phyloP scores from a whole-genome alignment of 2,329 filamentous ascomycete species.

The Nigrospora oryzae region DNA sequence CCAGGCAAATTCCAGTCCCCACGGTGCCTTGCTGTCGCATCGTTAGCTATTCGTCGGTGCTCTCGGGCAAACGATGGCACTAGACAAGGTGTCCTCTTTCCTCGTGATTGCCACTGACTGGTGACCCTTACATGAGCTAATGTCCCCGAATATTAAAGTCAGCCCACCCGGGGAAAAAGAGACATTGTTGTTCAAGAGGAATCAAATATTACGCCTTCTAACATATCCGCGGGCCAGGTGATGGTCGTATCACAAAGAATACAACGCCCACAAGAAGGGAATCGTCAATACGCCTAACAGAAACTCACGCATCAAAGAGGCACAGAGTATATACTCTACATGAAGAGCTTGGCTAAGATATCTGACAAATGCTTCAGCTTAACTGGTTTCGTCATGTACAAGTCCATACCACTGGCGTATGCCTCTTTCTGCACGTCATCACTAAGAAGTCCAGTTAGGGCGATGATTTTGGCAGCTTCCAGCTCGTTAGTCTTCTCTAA shows the following conservation, averaged over 20 bases:
- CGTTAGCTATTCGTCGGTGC: neutral
- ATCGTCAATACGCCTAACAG: conserved; percentile 60
- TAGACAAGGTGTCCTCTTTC: no score
- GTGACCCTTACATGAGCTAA: conserved; percentile 5
- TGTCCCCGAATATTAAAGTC: conserved; percentile 2
- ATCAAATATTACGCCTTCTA: no score
- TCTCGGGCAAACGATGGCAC: neutral
- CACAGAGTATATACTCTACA: no score
- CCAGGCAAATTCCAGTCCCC: neutral
- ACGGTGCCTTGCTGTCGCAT: neutral
- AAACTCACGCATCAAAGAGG: conserved; percentile 65
- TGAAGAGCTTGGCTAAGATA: neutral
- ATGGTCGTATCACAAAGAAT: conserved; percentile 60
- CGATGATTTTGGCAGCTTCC: conserved; percentile 27
- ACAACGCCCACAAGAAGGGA: conserved; percentile 59
- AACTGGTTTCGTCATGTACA: conserved; percentile 40
- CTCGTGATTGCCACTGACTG: conserved; percentile 4
- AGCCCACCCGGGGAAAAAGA: conserved; percentile 3
- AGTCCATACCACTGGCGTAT: conserved; percentile 33
- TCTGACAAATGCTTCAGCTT: conserved; percentile 20
- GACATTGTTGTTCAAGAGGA: no score
- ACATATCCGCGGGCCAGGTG: conserved; percentile 68
- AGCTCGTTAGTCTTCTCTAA: conserved; percentile 28
- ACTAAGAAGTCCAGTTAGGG: conserved; percentile 34
- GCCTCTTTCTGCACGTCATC: conserved; percentile 34